Percentiles rank a stretch among this genome's conserved stretches.
phyloP scores from a whole-genome alignment of 2,329 filamentous ascomycete genomes.

The Periconia digitata region DNA sequence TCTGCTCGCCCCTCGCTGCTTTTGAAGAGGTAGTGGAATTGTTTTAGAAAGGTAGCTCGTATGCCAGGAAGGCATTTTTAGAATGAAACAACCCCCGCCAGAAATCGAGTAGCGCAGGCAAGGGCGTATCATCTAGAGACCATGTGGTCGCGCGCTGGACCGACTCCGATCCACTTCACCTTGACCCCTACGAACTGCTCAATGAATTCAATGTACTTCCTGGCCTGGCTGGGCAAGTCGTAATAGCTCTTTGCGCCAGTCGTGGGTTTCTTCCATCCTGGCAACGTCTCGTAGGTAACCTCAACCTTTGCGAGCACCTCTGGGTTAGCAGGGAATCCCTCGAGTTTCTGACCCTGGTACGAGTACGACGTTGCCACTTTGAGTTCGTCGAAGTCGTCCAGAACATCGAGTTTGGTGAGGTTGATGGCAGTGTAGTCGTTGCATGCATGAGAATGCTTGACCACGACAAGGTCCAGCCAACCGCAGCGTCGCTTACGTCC shows the following conservation, averaged over 20 bases:
- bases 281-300: slow-evolving; percentile 68
- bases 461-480: slow-evolving; percentile 68
- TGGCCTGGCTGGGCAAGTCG: slow-evolving; percentile 65
- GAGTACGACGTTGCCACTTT: slow-evolving; percentile 74
- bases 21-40: not conserved
- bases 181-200: slow-evolving; percentile 66
- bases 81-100: not conserved
- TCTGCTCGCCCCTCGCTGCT: not conserved
- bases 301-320: slow-evolving; percentile 60
- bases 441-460: slow-evolving; percentile 65
- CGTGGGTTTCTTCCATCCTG: slow-evolving; percentile 69
- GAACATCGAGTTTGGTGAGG: slow-evolving; percentile 68
- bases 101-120: not conserved
- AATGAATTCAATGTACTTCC: slow-evolving; percentile 67
- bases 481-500: slow-evolving; percentile 64
- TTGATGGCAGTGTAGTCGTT: slow-evolving; percentile 70
- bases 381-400: slow-evolving; percentile 74
- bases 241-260: slow-evolving; percentile 61
- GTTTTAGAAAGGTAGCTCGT: not conserved
- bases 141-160: slow-evolving; percentile 66
- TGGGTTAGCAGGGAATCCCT: slow-evolving; percentile 67
- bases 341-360: slow-evolving; percentile 56
- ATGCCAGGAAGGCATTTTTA: not conserved
- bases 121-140: slow-evolving; percentile 50
- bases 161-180: slow-evolving; percentile 68